phyloP scores from a whole-genome alignment of 2,329 filamentous ascomycete species.

The Lachnellula occidentalis region DNA sequence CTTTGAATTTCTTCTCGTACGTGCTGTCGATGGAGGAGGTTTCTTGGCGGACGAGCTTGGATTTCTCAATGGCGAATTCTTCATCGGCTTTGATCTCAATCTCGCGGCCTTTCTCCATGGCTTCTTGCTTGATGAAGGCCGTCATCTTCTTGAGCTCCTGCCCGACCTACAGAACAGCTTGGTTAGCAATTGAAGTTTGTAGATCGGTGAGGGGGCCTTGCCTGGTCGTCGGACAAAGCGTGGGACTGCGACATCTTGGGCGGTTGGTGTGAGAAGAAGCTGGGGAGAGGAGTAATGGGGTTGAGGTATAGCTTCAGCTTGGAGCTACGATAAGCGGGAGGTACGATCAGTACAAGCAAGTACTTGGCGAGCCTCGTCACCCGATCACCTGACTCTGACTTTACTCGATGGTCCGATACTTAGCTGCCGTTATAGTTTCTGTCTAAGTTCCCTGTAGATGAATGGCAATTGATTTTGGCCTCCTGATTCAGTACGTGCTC shows the following conservation, averaged over 20 bases:
- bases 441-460: no score
- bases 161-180: conserved; percentile 62
- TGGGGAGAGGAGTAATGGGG: conserved; percentile 11
- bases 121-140: conserved; percentile 98
- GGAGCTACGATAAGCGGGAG: conserved; percentile 24
- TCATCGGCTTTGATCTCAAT: conserved; percentile 98
- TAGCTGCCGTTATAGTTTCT: neutral
- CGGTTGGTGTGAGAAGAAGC: conserved; percentile 24
- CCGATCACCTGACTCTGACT: conserved; percentile 14
- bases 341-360: conserved; percentile 7
- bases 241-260: conserved; percentile 83
- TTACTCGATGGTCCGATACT: neutral
- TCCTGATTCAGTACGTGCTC: no score
- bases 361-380: conserved; percentile 13
- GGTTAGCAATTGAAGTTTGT: conserved; percentile 7
- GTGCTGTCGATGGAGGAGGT: conserved; percentile 84
- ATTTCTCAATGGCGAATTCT: conserved; percentile 98
- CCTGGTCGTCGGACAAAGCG: conserved; percentile 97
- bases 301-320: conserved; percentile 12
- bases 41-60: conserved; percentile 94
- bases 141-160: conserved; percentile 99
- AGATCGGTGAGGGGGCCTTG: conserved; percentile 36
- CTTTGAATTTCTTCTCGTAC: conserved; percentile 99
- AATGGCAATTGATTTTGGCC: no score
- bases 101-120: conserved; percentile 91